phyloP scores from a whole-genome alignment of 257 asterid genomes.

The Solanum okadae region DNA sequence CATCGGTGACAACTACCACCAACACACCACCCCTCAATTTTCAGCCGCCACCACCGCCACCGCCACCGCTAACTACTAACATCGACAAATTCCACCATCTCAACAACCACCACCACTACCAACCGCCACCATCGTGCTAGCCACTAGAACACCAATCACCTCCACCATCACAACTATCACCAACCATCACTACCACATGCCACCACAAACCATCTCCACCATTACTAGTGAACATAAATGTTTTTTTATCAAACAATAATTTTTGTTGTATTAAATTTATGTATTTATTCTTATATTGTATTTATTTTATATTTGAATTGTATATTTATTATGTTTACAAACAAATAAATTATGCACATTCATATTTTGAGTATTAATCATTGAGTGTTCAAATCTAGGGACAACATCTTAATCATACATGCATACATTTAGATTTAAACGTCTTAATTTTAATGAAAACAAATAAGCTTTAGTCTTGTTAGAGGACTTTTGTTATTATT shows the following conservation, averaged over 20 bases:
- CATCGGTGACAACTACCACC: neutral
- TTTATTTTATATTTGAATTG: neutral
- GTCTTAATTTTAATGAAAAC: neutral
- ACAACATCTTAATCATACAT: neutral
- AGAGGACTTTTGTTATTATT: neutral
- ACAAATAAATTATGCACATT: neutral
- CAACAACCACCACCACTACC: neutral
- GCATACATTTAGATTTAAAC: neutral
- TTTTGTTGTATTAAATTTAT: no score
- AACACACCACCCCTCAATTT: neutral
- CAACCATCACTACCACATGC: neutral
- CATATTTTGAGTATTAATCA: neutral
- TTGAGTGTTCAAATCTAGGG: neutral
- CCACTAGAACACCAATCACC: neutral
- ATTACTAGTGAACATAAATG: neutral
- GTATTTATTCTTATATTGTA: no score
- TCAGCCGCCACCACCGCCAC: neutral
- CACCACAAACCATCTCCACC: neutral
- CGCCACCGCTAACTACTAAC: neutral
- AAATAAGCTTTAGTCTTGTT: neutral
- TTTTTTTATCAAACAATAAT: neutral
- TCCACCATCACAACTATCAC: neutral
- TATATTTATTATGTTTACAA: neutral
- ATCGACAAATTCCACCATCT: neutral
- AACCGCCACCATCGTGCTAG: no score